These are phyloP conservation scores for Paraphysoderma sedebokerense DNA, from an alignment of 371 early-diverging fungal species.

Conservation along the genomic window DNA sequence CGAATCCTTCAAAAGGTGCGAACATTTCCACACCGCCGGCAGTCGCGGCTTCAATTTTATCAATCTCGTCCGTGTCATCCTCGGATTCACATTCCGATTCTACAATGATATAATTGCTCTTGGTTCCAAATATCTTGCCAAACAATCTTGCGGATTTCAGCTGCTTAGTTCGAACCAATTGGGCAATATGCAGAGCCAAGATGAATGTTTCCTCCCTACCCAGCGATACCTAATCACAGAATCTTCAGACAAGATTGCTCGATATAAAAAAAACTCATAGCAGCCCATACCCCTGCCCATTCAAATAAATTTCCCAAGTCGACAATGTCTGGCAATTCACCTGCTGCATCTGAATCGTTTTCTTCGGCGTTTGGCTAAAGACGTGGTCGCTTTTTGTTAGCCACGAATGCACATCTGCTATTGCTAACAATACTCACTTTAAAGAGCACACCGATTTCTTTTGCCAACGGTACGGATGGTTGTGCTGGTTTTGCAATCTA, in stretches of 20 bases:
- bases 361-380: not conserved
- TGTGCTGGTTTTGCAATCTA: not conserved
- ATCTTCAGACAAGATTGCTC: not conserved
- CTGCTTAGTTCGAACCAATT: conserved; percentile 18
- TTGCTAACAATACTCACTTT: too few species aligned
- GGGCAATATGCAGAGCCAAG: conserved; percentile 20
- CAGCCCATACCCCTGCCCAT: conserved; percentile 35
- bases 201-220: conserved; percentile 23
- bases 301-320: conserved; percentile 26
- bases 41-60: conserved; percentile 6
- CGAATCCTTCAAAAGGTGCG: too few species aligned
- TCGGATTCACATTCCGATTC: conserved; percentile 13
- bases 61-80: conserved; percentile 1
- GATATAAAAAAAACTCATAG: not conserved
- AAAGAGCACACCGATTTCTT: too few species aligned
- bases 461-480: too few species aligned
- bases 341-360: conserved; percentile 3
- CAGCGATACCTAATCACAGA: conserved; percentile 15
- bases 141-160: conserved; percentile 29
- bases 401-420: too few species aligned
- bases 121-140: conserved; percentile 24
- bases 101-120: conserved; percentile 21
- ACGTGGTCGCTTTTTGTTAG: not conserved
- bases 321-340: conserved; percentile 36
- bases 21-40: too few species aligned